Conservation (phyloP, 768 basidiomycete species). For the Boletus pseudo-olivaceus region DNA sequence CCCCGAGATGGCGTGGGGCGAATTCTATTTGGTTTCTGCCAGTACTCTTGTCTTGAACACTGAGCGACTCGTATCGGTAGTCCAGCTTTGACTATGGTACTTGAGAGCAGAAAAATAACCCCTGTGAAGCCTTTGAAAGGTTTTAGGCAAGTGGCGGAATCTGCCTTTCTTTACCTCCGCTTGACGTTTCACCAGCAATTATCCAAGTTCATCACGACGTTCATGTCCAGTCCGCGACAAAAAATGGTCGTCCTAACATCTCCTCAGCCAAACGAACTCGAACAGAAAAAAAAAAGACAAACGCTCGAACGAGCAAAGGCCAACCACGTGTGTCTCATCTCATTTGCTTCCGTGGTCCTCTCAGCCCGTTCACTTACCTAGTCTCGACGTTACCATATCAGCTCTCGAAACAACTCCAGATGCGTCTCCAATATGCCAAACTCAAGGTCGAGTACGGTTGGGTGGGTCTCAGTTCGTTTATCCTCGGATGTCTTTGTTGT, state of each 20-base stretch:
- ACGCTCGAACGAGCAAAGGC: constrained; percentile 55
- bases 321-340: constrained; percentile 45
- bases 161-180: too few relatives aligned
- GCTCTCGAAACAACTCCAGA: constrained; percentile 69
- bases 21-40: too few relatives aligned
- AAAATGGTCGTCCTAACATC: constrained; percentile 21
- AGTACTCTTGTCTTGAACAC: too few relatives aligned
- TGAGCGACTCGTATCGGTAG: too few relatives aligned
- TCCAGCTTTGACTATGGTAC: too few relatives aligned
- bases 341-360: too few relatives aligned
- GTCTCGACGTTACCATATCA: constrained; percentile 20
- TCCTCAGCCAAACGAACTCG: constrained; percentile 26
- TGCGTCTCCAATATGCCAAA: constrained; percentile 72
- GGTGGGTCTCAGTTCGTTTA: constrained; percentile 42
- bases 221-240: background rate
- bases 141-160: too few relatives aligned
- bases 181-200: too few relatives aligned
- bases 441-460: constrained; percentile 81
- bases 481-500: background rate
- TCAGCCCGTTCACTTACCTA: background rate
- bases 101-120: too few relatives aligned
- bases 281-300: constrained; percentile 43
- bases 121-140: too few relatives aligned
- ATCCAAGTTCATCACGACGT: too few relatives aligned
- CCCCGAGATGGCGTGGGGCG: too few relatives aligned